Conservation (phyloP, 805 yeast species). For the Nakazawaea holstii region DNA sequence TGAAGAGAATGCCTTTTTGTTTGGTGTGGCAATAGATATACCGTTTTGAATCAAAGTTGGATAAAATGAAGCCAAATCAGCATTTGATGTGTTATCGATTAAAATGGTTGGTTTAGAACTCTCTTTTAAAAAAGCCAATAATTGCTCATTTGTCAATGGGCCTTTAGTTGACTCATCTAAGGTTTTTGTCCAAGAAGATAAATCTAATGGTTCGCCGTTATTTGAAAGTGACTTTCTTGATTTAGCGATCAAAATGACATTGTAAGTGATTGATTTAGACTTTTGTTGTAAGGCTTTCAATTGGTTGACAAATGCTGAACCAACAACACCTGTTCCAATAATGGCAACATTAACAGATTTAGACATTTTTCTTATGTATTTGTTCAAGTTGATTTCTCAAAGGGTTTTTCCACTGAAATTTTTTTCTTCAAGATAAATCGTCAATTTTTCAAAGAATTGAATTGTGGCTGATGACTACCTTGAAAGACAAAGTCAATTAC, state of each 20-base stretch:
- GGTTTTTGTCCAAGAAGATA: conserved; percentile 50
- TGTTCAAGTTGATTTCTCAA: background rate
- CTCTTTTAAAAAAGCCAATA: conserved; percentile 56
- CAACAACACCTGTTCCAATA: conserved; percentile 92
- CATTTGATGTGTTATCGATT: conserved; percentile 92
- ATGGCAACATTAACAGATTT: conserved; percentile 63
- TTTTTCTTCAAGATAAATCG: too few species aligned
- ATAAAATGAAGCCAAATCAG: conserved; percentile 68
- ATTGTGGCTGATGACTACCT: too few species aligned
- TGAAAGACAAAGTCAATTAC: background rate
- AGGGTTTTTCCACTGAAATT: background rate
- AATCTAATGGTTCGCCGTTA: conserved; percentile 68
- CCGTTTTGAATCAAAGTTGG: conserved; percentile 70
- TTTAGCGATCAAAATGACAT: conserved; percentile 77
- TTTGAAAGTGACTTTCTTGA: conserved; percentile 63
- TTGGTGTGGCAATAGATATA: conserved; percentile 94
- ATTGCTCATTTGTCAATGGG: conserved; percentile 49
- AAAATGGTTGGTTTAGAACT: conserved; percentile 75
- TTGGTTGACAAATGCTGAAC: conserved; percentile 85
- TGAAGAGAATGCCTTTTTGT: conserved; percentile 93
- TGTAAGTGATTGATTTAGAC: conserved; percentile 54
- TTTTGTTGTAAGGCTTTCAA: conserved; percentile 46
- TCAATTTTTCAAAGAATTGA: too few species aligned
- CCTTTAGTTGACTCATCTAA: conserved; percentile 40
- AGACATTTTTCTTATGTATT: conserved; percentile 28